Conservation (phyloP, 768 basidiomycete genomes). For the Aureoboletus auriporus region DNA sequence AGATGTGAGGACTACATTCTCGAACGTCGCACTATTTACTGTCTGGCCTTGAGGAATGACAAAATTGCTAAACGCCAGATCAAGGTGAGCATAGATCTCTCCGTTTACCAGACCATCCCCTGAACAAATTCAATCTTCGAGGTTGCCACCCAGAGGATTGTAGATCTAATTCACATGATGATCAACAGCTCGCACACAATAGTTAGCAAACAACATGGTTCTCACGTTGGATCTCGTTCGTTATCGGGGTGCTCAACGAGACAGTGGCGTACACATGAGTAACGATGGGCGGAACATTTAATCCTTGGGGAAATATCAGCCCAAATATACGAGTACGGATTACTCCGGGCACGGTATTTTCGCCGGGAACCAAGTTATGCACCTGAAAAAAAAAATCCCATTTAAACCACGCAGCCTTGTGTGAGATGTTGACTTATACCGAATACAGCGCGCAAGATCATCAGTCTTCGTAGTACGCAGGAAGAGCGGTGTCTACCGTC, state of each 20-base stretch:
- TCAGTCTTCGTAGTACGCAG: constrained; percentile 52
- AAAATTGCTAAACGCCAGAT: constrained; percentile 50
- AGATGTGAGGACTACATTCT: constrained; percentile 53
- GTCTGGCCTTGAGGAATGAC: constrained; percentile 54
- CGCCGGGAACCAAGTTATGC: constrained; percentile 59
- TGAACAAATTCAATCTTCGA: constrained; percentile 57
- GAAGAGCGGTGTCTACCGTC: constrained; percentile 54
- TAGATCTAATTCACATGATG: constrained; percentile 31
- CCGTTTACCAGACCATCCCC: constrained; percentile 49
- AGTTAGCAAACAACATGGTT: neutral
- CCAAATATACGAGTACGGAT: neutral
- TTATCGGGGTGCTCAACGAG: constrained; percentile 43
- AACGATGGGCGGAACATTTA: constrained; percentile 55
- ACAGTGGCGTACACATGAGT: constrained; percentile 54
- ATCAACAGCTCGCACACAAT: neutral
- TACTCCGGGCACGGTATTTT: too few relatives aligned
- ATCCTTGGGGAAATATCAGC: constrained; percentile 20
- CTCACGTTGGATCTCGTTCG: constrained; percentile 50
- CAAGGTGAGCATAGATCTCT: constrained; percentile 54
- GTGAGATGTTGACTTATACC: constrained; percentile 35
- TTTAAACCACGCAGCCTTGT: neutral
- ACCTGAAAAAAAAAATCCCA: constrained; percentile 31
- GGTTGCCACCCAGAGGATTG: constrained; percentile 56
- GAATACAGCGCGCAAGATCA: constrained; percentile 58
- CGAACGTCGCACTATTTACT: constrained; percentile 57